phyloP scores from a whole-genome alignment of 345 rosid genomes.

The Rubroshorea leprosula region DNA sequence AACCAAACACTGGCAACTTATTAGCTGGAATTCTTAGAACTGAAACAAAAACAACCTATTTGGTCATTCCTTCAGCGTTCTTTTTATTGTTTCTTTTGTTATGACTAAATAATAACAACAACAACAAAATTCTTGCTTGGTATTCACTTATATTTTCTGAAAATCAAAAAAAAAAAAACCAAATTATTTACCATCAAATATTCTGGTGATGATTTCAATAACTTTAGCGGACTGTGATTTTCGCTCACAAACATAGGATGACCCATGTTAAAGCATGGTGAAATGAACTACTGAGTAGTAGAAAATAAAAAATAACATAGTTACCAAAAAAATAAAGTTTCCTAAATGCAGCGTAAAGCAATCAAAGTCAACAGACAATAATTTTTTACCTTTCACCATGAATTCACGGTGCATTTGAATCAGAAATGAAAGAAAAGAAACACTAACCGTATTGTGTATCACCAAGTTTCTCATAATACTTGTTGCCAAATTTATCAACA shows the following conservation, averaged over 20 bases:
- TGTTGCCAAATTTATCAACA: slow-evolving; percentile 85
- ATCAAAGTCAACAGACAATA: not conserved
- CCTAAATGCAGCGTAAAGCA: not conserved
- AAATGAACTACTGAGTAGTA: not conserved
- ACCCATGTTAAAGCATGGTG: not conserved
- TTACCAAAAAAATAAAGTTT: not conserved
- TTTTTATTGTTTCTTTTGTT: no score
- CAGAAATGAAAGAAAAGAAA: not conserved
- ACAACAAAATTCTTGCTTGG: no score
- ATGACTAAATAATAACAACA: no score
- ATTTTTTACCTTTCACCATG: not conserved
- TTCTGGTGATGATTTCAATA: not conserved
- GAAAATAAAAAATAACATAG: not conserved
- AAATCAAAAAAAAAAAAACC: not conserved
- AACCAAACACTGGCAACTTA: no score
- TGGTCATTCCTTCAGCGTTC: no score
- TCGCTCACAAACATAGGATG: not conserved
- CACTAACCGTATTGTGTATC: slow-evolving; percentile 64
- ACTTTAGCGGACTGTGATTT: no score
- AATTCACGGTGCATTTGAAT: not conserved
- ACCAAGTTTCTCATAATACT: slow-evolving; percentile 76
- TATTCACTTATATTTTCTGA: no score
- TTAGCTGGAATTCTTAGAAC: no score
- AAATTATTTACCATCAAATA: not conserved
- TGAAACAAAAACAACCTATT: no score